Base-by-base conservation (phyloP, 2,329 filamentous ascomycete species). In the Scolecobasidium constrictum region DNA sequence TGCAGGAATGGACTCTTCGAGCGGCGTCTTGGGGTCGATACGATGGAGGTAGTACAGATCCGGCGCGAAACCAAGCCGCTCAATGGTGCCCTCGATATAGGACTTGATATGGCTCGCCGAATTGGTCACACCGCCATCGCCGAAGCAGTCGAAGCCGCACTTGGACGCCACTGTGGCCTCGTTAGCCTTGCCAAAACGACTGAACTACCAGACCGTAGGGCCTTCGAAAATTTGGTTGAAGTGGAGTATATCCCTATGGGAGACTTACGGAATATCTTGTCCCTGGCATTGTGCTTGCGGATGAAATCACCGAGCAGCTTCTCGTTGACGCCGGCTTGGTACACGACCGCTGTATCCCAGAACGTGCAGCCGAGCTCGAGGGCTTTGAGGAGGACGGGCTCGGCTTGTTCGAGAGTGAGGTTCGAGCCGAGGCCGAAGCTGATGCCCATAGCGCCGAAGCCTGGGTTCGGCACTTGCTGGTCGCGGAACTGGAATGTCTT, bases 361-460 rank as follows among this genome's bases (percentile, higher is more conserved):
- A 66, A 68, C 2, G 63, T 68, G 45, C 65, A 68, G 9, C 35
- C 35, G 11, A 37, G 35, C 35, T 12, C 35, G 17, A 71, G 59
- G 0, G 69, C 69, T 47, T 72, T 72, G 18, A 70, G 46, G 0
- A 72, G 55, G 0, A 71, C 66, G 11, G 67, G 67, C 46, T 71
- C 68, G 4, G 68, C 66, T 48, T 71, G 48, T 42, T 71, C 66
- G 1, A 60, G 49, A 21, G 47, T 63, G 3, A 71, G 48, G 44
- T 67, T 65, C 28, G 38, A 59, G 4, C 68, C 67, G 16, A 70
- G 36, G 3, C 59, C 64, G 44, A 61, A 64, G 47, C 58, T 68
- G 11, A 71, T 50, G 5, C 69, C 69, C 68, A 72, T 72, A 9
- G 67, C 66, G 16, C 69, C 68, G 44, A 72, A 71, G 40, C 67